These are phyloP conservation scores for Venturia effusa DNA, from an alignment of 2,329 filamentous ascomycete species.

Conservation along the genomic window DNA sequence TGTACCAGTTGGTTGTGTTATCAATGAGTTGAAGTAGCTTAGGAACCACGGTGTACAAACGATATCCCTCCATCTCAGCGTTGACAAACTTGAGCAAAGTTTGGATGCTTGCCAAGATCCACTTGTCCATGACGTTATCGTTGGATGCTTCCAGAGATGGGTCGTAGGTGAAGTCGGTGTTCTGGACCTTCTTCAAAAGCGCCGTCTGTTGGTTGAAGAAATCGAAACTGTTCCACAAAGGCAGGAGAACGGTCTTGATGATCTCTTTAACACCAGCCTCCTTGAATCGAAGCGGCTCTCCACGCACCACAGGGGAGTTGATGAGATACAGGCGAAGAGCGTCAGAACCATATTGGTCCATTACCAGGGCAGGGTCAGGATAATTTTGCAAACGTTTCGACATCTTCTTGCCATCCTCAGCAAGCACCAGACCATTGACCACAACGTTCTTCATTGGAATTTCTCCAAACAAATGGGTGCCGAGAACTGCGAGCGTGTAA, in stretches of 20 bases:
- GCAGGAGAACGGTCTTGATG: slow-evolving; percentile 79
- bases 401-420: slow-evolving; percentile 97
- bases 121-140: slow-evolving; percentile 88
- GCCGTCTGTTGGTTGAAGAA: slow-evolving; percentile 87
- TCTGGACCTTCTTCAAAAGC: slow-evolving; percentile 75
- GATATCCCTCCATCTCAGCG: slow-evolving; percentile 72
- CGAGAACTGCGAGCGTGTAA: slow-evolving; percentile 81
- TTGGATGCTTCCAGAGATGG: slow-evolving; percentile 64
- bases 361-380: slow-evolving; percentile 73
- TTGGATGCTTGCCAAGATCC: slow-evolving; percentile 89
- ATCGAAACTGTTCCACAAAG: slow-evolving; percentile 93
- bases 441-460: slow-evolving; percentile 91
- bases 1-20: slow-evolving; percentile 98
- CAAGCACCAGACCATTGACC: slow-evolving; percentile 90
- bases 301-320: slow-evolving; percentile 89
- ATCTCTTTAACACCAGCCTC: slow-evolving; percentile 90
- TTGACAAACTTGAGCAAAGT: slow-evolving; percentile 87
- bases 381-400: slow-evolving; percentile 96
- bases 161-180: slow-evolving; percentile 68
- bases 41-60: slow-evolving; percentile 77
- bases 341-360: slow-evolving; percentile 83
- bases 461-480: slow-evolving; percentile 74
- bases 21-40: slow-evolving; percentile 75
- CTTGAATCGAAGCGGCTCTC: slow-evolving; percentile 83
- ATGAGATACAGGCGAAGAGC: slow-evolving; percentile 91